phyloP scores from a whole-genome alignment of 2,329 filamentous ascomycete genomes.

The Botrytis deweyae region DNA sequence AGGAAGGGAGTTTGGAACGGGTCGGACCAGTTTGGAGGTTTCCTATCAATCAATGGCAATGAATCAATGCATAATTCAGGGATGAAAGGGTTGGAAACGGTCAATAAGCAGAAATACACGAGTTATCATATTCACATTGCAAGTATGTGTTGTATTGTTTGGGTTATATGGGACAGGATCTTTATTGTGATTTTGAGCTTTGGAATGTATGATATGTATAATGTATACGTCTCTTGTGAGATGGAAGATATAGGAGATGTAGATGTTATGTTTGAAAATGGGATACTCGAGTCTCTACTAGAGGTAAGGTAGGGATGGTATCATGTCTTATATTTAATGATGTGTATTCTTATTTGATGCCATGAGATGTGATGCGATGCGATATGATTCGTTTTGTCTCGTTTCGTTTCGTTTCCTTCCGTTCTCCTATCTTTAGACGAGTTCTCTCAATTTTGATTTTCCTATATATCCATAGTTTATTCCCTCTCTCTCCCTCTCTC shows the following conservation, averaged over 20 bases:
- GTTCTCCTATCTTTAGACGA: no score
- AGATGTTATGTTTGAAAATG: not conserved
- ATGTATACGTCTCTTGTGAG: not conserved
- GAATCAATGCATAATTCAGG: not conserved
- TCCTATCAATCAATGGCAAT: slow-evolving; percentile 6
- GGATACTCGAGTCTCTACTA: not conserved
- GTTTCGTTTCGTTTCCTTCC: no score
- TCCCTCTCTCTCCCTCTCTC: no score
- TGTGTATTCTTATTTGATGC: not conserved
- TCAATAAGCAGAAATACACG: not conserved
- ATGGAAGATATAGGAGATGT: not conserved
- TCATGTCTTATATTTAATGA: no score
- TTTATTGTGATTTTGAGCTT: not conserved
- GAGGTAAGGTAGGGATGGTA: no score
- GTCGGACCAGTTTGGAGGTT: not conserved
- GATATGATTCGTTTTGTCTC: no score
- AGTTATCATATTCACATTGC: not conserved
- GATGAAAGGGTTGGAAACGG: not conserved
- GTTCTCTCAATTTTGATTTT: no score
- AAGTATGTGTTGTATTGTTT: not conserved
- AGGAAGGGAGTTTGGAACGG: not conserved
- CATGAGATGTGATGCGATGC: not conserved
- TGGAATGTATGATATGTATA: not conserved
- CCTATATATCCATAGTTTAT: no score
- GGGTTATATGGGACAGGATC: not conserved